Conservation (phyloP, 75 land plant genomes). For the Cupressus sempervirens region DNA sequence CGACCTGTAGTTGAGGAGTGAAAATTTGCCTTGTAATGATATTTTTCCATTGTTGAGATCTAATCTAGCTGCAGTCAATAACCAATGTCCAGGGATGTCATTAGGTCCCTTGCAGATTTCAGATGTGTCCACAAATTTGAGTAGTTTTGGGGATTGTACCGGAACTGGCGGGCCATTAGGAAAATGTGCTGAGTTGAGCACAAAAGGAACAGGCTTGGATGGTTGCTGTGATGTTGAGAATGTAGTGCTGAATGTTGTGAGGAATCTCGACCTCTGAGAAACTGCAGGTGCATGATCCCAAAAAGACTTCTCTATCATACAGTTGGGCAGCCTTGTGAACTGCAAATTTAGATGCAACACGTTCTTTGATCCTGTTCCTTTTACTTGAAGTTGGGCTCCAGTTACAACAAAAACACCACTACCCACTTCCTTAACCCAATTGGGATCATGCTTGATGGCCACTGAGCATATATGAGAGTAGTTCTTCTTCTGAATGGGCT, state of each 20-base stretch:
- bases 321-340: conserved; percentile 51
- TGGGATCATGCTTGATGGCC: conserved; percentile 37
- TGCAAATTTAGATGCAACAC: conserved; percentile 65
- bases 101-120: conserved; percentile 69
- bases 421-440: conserved; percentile 18
- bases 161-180: conserved; percentile 52
- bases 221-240: conserved; percentile 16
- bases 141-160: conserved; percentile 42
- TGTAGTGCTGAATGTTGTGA: conserved; percentile 33
- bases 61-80: conserved; percentile 75
- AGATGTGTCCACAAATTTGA: conserved; percentile 64
- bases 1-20: conserved; percentile 34
- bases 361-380: conserved; percentile 36
- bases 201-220: not conserved
- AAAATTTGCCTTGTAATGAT: conserved; percentile 54
- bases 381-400: conserved; percentile 70
- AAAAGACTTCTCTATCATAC: conserved; percentile 37
- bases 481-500: conserved; percentile 43
- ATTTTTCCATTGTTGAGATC: conserved; percentile 68
- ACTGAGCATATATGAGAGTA: conserved; percentile 57
- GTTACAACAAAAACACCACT: conserved; percentile 64
- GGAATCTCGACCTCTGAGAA: conserved; percentile 52
- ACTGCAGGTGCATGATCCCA: conserved; percentile 55
- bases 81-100: conserved; percentile 86
- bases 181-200: conserved; percentile 16